Base-by-base conservation (phyloP, 2,329 filamentous ascomycete species). In the Pyrenophora graminea region DNA sequence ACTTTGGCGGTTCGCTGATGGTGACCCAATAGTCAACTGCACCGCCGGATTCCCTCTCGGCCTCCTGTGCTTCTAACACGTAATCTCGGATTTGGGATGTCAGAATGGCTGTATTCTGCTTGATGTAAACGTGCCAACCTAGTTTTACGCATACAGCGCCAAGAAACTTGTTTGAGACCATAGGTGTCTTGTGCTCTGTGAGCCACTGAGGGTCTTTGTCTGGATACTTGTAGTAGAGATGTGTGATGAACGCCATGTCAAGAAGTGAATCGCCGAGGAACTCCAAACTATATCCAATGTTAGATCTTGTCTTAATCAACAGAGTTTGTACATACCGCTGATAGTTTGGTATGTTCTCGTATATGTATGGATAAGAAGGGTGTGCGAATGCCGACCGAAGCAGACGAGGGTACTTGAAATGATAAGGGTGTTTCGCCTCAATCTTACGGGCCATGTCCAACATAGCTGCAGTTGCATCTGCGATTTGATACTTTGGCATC, bases 171-270 rank as follows among this genome's bases (percentile, higher is more conserved):
- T 99, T 99, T 45, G 90, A 94, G 0, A 94, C 92, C 90, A 99
- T 97, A n/a, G 92, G 91, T 86, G 95, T 97, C 76, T 97, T 97
- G 80, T 97, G 93, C 74, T 97, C 94, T 0, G 94, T 97, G 52
- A 99, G 80, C 93, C 93, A 97, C 70, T 97, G 92, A 0, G 94
- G 93, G 65, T 96, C 91, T 51, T 88, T 89, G 44, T 84, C 78
- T 0, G 91, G 91, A 62, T 89, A 91, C 3, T 79, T 80, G 60
- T 85, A 81, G 74, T 91, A 97, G 3, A 99, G 80, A 62, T 90
- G 85, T 62, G 92, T 88, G 47, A 97, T 87, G 63, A 88, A 90
- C 9, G 81, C 88, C 84, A 93, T 89, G 68, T 97, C 92, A 1
- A 96, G 84, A 2, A 97, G 79, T 0, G 93, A 85, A 69, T 97